Evolutionary conservation across 257 asterid species (phyloP), one percentile per base, ranked within the genome.

Genomic region (Verbena officinalis): DNA sequence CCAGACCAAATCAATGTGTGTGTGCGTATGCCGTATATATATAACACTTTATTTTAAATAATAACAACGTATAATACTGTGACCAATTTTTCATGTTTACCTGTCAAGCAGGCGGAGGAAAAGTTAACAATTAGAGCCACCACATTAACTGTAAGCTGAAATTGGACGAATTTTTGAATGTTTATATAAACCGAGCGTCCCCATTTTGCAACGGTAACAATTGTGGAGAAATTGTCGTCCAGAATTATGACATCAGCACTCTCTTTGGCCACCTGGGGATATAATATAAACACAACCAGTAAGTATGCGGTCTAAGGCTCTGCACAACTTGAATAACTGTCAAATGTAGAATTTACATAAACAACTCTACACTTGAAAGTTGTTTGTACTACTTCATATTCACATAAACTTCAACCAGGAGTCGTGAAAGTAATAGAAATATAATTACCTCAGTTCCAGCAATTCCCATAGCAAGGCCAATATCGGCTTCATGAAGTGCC

Each of bases 401-500:
- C n/a, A n/a, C n/a, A n/a, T n/a, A n/a, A n/a, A n/a, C n/a, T n/a
- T n/a, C n/a, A n/a, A n/a, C n/a, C n/a, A n/a, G n/a, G n/a, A n/a
- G n/a, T n/a, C n/a, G n/a, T n/a, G n/a, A n/a, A n/a, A n/a, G n/a
- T 27, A 27, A 27, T 27, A 27, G 33, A 66, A 20, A 50, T 73
- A 57, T 27, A 14, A 55, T 77, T 59, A 87, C 97, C 96, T 91
- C 97, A 52, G 97, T 88, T 51, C 97, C 97, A 45, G 95, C 73
- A 71, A 91, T 91, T 64, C 97, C 97, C 97, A 91, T 91, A 2
- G 97, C 97, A 65, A 91, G 97, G 50, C 97, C 97, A 21, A 90
- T 90, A 81, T 90, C 97, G 27, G 97, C 97, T 79, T 91, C 97
- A 70, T 88, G 97, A 68, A 91, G 97, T 9, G 97, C 97, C 20